phyloP scores from a whole-genome alignment of 805 yeast species.

The Schizosaccharomyces osmophilus region DNA sequence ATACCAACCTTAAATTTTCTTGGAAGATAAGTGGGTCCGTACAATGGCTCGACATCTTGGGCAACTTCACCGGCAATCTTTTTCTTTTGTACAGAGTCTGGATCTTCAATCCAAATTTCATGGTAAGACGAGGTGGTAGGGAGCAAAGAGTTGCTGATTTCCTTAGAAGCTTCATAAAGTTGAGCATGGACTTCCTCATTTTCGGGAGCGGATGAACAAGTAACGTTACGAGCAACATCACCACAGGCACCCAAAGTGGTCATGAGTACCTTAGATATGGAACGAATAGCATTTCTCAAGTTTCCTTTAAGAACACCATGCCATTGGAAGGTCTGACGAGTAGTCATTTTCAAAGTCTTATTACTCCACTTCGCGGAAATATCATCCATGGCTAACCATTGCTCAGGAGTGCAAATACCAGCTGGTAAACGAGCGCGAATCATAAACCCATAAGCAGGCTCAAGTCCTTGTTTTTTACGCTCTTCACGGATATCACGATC shows the following conservation, averaged over 20 bases:
- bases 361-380: slow-evolving; percentile 63
- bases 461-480: slow-evolving; percentile 74
- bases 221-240: slow-evolving; percentile 88
- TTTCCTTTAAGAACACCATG: slow-evolving; percentile 85
- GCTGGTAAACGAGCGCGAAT: slow-evolving; percentile 89
- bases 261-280: slow-evolving; percentile 70
- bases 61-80: slow-evolving; percentile 69
- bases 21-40: slow-evolving; percentile 70
- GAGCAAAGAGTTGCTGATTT: slow-evolving; percentile 56
- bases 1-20: slow-evolving; percentile 88
- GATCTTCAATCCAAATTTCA: slow-evolving; percentile 75
- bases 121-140: slow-evolving; percentile 90
- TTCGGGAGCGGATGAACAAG: slow-evolving; percentile 70
- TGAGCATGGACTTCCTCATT: slow-evolving; percentile 64
- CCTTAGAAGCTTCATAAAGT: slow-evolving; percentile 35
- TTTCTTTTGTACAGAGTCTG: slow-evolving; percentile 44
- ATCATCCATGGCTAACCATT: slow-evolving; percentile 69
- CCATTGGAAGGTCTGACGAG: slow-evolving; percentile 89
- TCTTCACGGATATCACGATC: slow-evolving; percentile 89
- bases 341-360: slow-evolving; percentile 79
- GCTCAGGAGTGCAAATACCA: slow-evolving; percentile 65
- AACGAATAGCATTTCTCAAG: slow-evolving; percentile 73
- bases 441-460: slow-evolving; percentile 94
- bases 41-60: slow-evolving; percentile 64
- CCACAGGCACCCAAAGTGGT: slow-evolving; percentile 97